These are phyloP conservation scores for Oryza brachyantha DNA, from an alignment of 176 grass and related monocot species.

Conservation along the genomic window DNA sequence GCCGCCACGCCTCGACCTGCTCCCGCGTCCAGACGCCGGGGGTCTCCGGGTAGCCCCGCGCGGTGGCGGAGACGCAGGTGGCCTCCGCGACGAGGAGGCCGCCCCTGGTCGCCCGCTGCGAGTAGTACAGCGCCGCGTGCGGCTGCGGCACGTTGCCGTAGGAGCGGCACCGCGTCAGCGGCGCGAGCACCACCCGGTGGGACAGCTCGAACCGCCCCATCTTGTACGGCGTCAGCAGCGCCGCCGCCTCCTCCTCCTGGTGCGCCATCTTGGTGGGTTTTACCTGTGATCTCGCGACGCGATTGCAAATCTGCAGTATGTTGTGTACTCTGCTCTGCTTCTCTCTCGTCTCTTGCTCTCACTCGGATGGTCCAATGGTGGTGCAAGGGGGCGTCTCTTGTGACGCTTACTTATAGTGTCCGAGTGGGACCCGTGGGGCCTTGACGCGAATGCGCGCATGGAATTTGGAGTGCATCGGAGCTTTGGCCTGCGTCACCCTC, in stretches of 20 bases:
- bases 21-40: slow-evolving; percentile 37
- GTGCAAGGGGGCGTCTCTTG: too few species aligned
- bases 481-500: neutral
- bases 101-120: slow-evolving; percentile 36
- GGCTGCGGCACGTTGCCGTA: slow-evolving; percentile 38
- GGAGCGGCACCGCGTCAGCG: slow-evolving; percentile 35
- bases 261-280: too few species aligned
- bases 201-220: slow-evolving; percentile 11
- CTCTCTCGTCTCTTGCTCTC: too few species aligned
- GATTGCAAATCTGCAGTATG: too few species aligned
- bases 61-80: slow-evolving; percentile 25
- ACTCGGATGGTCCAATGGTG: too few species aligned
- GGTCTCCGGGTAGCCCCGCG: slow-evolving; percentile 17
- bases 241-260: neutral
- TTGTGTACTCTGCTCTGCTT: too few species aligned
- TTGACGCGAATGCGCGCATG: too few species aligned
- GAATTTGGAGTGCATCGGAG: neutral
- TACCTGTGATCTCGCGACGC: too few species aligned
- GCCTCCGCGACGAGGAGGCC: too few species aligned
- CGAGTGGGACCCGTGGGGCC: too few species aligned
- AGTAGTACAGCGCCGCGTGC: slow-evolving; percentile 39
- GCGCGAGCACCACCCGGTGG: slow-evolving; percentile 24
- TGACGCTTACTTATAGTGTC: too few species aligned
- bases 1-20: slow-evolving; percentile 40
- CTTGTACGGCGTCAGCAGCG: slow-evolving; percentile 31